These are phyloP conservation scores for Rhodotorula toruloides DNA, from an alignment of 768 basidiomycete genomes.

Conservation along the genomic window DNA sequence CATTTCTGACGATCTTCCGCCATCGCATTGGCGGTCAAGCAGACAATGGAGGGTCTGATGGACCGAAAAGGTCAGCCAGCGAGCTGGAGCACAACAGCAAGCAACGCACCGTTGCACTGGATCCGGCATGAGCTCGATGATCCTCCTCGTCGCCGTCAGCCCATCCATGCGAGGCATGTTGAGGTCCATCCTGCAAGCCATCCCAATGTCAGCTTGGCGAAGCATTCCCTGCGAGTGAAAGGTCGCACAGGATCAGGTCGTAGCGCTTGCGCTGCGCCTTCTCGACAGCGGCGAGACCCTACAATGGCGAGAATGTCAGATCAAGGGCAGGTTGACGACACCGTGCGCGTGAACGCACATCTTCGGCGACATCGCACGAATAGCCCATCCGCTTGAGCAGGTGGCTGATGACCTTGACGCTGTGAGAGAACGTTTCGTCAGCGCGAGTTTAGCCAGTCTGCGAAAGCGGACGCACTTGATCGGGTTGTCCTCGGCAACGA, in stretches of 20 bases:
- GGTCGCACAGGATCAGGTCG: constrained; percentile 25
- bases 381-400: constrained; percentile 34
- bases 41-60: constrained; percentile 20
- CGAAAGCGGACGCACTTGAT: constrained; percentile 12
- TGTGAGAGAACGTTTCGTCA: background rate
- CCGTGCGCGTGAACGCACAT: too few species aligned
- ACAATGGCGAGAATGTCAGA: constrained; percentile 12
- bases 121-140: constrained; percentile 27
- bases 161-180: constrained; percentile 37
- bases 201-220: background rate
- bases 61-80: background rate
- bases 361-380: constrained; percentile 15
- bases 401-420: constrained; percentile 34
- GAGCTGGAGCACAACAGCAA: too few species aligned
- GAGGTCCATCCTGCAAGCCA: constrained; percentile 26
- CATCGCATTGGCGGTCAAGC: constrained; percentile 38
- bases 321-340: background rate
- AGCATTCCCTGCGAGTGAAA: background rate
- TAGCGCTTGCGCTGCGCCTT: constrained; percentile 32
- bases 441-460: too few species aligned
- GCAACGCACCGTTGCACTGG: background rate
- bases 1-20: constrained; percentile 25
- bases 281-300: constrained; percentile 29
- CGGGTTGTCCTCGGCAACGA: constrained; percentile 35
- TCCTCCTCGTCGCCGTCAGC: constrained; percentile 10